phyloP scores from a whole-genome alignment of 495 filamentous ascomycete species.

The Letharia columbiana region DNA sequence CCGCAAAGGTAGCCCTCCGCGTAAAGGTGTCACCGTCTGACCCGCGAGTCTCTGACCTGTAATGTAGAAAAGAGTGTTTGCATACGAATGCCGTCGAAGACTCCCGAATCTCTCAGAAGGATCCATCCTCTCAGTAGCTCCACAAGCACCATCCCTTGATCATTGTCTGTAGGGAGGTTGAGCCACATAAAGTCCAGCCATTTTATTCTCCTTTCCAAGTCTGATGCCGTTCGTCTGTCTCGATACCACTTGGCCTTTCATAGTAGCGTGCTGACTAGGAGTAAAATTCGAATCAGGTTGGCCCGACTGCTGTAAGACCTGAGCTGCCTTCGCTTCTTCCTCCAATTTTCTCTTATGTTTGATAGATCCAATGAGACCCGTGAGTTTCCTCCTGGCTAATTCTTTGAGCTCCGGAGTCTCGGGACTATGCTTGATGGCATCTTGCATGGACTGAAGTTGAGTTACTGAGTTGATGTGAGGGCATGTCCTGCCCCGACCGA shows the following conservation, averaged over 20 bases:
- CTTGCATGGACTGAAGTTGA: conserved; percentile 52
- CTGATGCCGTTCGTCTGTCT: neutral
- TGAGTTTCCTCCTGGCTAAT: conserved; percentile 47
- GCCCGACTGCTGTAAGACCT: neutral
- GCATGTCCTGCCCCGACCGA: conserved; percentile 46
- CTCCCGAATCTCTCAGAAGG: neutral
- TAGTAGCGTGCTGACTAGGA: neutral
- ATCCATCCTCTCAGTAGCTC: neutral
- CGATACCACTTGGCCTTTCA: neutral
- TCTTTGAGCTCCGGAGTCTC: conserved; percentile 47
- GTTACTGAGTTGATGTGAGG: conserved; percentile 49
- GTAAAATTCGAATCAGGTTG: neutral
- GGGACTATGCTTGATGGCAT: conserved; percentile 46
- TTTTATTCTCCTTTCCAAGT: neutral
- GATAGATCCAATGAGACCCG: conserved; percentile 45
- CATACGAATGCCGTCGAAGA: neutral
- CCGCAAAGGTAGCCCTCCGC: neutral
- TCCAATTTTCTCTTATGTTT: conserved; percentile 35
- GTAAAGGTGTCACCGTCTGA: neutral
- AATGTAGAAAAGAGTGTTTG: neutral
- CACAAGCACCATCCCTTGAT: neutral
- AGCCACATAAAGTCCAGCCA: neutral
- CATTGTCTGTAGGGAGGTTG: neutral
- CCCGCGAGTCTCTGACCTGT: neutral
- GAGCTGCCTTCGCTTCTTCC: conserved; percentile 10